Base-by-base conservation (phyloP, 1,139 yeast species). In the Candida glucosophila region DNA sequence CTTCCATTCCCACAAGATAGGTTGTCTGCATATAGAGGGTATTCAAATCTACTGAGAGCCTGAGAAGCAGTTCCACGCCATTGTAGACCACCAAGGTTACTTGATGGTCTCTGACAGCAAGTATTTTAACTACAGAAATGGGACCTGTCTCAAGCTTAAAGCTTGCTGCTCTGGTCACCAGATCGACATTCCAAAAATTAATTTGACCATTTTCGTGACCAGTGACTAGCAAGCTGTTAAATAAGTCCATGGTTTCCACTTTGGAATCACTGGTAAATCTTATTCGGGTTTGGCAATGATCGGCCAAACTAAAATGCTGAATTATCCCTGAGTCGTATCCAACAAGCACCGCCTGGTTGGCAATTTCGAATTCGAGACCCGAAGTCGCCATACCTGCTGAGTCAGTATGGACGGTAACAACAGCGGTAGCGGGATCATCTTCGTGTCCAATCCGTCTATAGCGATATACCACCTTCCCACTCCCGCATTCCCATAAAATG, bases 401-500 rank as follows among this genome's bases (percentile, higher is more conserved):
- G 5, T 20, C 23, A 6, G 29, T 22, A 6, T 29, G 26, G n/a
- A 30, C 29, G 17, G 34, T 22, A 4, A 34, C 40, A 6, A 53
- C 30, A 18, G 43, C 46, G 12, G 33, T 54, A 5, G 58, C 51
- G 3, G 48, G 55, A 45, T 52, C 72, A 12, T 33, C 45, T 16
- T 42, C 40, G 29, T 57, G 46, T 17, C 50, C 52, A 2, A 46
- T 39, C 28, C 70, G 47, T 2, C 31, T 28, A 27, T 73, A 59
- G 3, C 52, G 47, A 33, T 63, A 49, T 6, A 77, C 43, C 3
- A 50, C 43, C 12, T 44, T 29, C 0, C 76, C 82, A 2, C 67
- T 44, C 0, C 81, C 77, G 41, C 81, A 69, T 39, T 81, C 90
- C 86, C 85, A 80, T 20, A 81, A 40, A 23, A 53, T 56, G 2